Evolutionary conservation across 257 asterid genomes (phyloP), one percentile per base, ranked within the genome.

Genomic region (Solanum okadae): DNA sequence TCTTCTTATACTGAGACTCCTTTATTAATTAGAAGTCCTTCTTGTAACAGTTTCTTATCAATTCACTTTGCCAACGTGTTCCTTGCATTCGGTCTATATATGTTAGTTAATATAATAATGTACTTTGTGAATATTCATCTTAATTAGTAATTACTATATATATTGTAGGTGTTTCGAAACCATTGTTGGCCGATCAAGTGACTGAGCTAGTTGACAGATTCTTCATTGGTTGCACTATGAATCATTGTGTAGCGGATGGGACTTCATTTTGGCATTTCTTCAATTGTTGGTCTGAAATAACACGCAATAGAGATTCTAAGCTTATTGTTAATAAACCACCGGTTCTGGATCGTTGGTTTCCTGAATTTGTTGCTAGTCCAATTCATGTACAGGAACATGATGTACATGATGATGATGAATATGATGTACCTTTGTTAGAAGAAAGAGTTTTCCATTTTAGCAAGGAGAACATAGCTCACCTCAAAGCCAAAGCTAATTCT

Each of bases 231-330:
- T 87, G 92, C 87, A 88, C 93, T 7, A 85, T 90, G 4, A 94
- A 94, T 40, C 95, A 93, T 67, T 86, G 78, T 10, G 85, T 92
- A 11, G 87, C 68, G 1, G 95, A 94, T 20, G 94, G 93, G 35
- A 77, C 90, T 3, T 86, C 95, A 4, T 91, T 92, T 61, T 94
- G 94, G 95, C 92, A 91, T 73, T 93, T 94, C 89, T 31, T 93
- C 83, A 91, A 88, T 63, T 90, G 92, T 3, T 93, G 96, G 95
- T 89, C 95, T 7, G 94, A 94, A 63, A 84, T 93, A 4, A 89
- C 92, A 0, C 89, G 90, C 2, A 90, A 16, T 84, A 8, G 65
- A 2, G 5, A 86, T 22, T 79, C 22, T 10, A 11, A 9, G 25
- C 49, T 15, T 67, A 22, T 11, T 2, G 85, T 91, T 4, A 88